Evolutionary conservation across 2,329 filamentous ascomycete species (phyloP).

Genomic region (Aspergillus vadensis): DNA sequence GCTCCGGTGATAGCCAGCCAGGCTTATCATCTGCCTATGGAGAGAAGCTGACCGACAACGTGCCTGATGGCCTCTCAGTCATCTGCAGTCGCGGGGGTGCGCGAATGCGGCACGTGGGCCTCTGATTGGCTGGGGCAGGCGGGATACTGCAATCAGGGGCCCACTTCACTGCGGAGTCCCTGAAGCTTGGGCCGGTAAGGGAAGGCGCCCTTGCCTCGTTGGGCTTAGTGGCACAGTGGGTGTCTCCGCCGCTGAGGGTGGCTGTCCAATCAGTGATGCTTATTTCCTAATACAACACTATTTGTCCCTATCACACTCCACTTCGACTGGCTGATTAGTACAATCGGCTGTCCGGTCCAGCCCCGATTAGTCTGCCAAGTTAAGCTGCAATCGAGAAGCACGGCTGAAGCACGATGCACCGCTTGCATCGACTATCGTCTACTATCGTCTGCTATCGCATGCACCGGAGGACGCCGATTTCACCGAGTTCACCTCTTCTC

Average conservation of each 20-base stretch:
- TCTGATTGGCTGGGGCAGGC: constrained; percentile 16
- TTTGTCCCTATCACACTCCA: too few relatives aligned
- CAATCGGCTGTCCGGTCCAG: background rate
- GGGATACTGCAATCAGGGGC: constrained; percentile 4
- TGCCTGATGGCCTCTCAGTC: constrained; percentile 19
- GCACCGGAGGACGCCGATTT: background rate
- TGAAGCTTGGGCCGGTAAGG: constrained; percentile 16
- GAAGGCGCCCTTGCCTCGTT: background rate
- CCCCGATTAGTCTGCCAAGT: background rate
- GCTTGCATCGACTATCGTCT: background rate
- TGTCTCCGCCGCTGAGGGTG: background rate
- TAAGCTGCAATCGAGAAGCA: constrained; percentile 3
- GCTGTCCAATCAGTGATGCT: background rate
- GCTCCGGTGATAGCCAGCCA: background rate
- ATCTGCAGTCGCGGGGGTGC: constrained; percentile 21
- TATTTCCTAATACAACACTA: constrained; percentile 3
- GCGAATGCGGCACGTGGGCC: constrained; percentile 20
- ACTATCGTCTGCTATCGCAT: background rate
- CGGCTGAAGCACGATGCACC: background rate
- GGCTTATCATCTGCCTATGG: constrained; percentile 23
- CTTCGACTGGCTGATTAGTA: too few relatives aligned
- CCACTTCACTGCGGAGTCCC: constrained; percentile 1
- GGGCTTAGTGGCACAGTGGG: background rate
- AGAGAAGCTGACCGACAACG: constrained; percentile 23
- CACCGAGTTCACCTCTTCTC: background rate